Evolutionary conservation across 2,329 filamentous ascomycete genomes (phyloP).

Genomic region (Trichoderma asperellum): DNA sequence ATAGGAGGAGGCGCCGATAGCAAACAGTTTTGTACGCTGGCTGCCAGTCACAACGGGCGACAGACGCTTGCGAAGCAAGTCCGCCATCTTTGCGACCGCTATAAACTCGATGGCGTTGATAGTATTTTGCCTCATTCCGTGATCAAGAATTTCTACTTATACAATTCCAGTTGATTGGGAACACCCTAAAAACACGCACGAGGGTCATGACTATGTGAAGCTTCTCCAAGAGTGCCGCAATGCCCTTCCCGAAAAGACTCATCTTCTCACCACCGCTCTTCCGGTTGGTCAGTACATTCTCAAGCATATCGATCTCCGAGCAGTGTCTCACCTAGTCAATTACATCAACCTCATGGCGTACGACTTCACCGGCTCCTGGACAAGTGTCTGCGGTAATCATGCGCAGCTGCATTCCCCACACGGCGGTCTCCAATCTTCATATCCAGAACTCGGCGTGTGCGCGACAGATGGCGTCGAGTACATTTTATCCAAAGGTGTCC

Average conservation of each 20-base stretch:
- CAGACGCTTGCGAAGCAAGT: slow-evolving; percentile 60
- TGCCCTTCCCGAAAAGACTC: slow-evolving; percentile 58
- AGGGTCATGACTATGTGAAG: slow-evolving; percentile 61
- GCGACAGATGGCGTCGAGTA: slow-evolving; percentile 61
- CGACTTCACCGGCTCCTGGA: slow-evolving; percentile 69
- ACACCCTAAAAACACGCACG: slow-evolving; percentile 57
- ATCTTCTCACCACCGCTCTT: slow-evolving; percentile 64
- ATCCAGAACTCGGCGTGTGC: slow-evolving; percentile 46
- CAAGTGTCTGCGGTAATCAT: slow-evolving; percentile 63
- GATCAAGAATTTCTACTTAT: background rate
- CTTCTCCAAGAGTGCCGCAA: slow-evolving; percentile 60
- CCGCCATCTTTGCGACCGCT: slow-evolving; percentile 57
- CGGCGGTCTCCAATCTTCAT: slow-evolving; percentile 32
- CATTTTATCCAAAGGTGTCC: slow-evolving; percentile 57
- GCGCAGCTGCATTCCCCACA: slow-evolving; percentile 60
- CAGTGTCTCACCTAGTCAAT: slow-evolving; percentile 59
- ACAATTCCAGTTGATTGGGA: slow-evolving; percentile 66
- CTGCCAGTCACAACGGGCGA: slow-evolving; percentile 51
- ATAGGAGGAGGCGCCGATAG: slow-evolving; percentile 68
- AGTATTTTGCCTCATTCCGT: slow-evolving; percentile 45
- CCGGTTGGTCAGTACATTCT: slow-evolving; percentile 66
- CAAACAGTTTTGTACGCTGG: slow-evolving; percentile 62
- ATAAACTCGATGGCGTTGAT: slow-evolving; percentile 66
- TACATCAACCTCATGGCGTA: slow-evolving; percentile 71
- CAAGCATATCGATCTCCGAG: slow-evolving; percentile 59